These are phyloP conservation scores for Carex myosuroides DNA, from an alignment of 176 grass and related monocot genomes.

Conservation along the genomic window DNA sequence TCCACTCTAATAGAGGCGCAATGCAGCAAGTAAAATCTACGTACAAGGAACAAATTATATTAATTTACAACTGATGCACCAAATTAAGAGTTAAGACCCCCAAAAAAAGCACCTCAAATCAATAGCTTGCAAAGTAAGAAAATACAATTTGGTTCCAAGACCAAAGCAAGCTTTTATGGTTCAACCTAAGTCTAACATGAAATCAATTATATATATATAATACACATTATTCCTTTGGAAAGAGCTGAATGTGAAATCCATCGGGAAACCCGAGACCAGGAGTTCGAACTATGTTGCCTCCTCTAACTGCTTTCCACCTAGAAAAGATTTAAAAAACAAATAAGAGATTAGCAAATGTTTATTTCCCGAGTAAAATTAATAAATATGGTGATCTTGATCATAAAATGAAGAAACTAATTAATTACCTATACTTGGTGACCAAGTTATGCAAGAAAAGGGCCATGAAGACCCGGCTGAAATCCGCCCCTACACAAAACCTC, in stretches of 20 bases:
- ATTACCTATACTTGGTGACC: conserved; percentile 76
- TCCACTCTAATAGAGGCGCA: no score
- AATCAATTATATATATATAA: neutral
- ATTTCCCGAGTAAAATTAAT: neutral
- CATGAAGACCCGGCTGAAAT: conserved; percentile 68
- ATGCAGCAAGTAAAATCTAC: no score
- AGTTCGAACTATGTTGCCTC: conserved; percentile 71
- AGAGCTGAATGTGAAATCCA: conserved; percentile 64
- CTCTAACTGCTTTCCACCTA: conserved; percentile 61
- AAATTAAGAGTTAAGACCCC: neutral
- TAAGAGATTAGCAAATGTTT: neutral
- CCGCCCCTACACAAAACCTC: conserved; percentile 62
- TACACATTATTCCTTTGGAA: conserved; percentile 34
- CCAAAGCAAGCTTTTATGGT: conserved; percentile 19
- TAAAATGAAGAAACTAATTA: neutral
- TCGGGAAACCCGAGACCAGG: conserved; percentile 63
- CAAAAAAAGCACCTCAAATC: neutral
- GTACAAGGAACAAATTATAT: neutral
- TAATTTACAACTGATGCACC: neutral
- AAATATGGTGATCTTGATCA: neutral
- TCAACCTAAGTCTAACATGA: neutral
- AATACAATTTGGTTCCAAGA: conserved; percentile 2
- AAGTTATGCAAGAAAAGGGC: conserved; percentile 67
- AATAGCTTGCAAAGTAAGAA: conserved; percentile 4
- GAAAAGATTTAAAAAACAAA: neutral